Evolutionary conservation across 768 basidiomycete species (phyloP).

Genomic region (Serpula lacrymans): DNA sequence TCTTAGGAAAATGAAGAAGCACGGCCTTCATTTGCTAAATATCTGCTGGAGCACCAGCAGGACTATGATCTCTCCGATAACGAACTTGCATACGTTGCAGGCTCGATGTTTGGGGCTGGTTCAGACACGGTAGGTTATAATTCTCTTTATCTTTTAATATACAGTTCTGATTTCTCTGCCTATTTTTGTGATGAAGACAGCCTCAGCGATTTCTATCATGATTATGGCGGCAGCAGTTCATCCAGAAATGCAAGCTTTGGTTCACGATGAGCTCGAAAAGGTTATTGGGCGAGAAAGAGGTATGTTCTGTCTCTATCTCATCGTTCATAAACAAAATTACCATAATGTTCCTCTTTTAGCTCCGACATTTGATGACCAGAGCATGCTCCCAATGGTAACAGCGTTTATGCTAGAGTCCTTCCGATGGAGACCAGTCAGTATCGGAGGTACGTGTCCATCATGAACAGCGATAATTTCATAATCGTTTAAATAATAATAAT

Average conservation of each 20-base stretch:
- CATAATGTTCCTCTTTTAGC: slow-evolving; percentile 16
- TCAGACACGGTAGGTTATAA: slow-evolving; percentile 33
- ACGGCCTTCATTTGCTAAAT: slow-evolving; percentile 30
- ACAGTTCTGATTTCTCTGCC: not conserved
- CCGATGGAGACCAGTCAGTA: slow-evolving; percentile 35
- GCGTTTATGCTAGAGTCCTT: slow-evolving; percentile 35
- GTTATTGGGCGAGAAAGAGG: slow-evolving; percentile 41
- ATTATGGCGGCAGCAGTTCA: slow-evolving; percentile 53
- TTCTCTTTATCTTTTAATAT: not conserved
- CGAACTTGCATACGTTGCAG: slow-evolving; percentile 37
- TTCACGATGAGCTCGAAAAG: slow-evolving; percentile 51
- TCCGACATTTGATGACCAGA: slow-evolving; percentile 33
- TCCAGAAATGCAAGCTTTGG: slow-evolving; percentile 44
- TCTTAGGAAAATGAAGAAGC: slow-evolving; percentile 21
- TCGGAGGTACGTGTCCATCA: slow-evolving; percentile 20
- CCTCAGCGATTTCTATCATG: slow-evolving; percentile 49
- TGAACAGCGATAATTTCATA: not conserved
- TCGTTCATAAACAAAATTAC: not conserved
- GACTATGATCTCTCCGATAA: slow-evolving; percentile 28
- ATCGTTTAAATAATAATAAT: not conserved
- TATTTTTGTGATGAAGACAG: slow-evolving; percentile 18
- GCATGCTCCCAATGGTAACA: slow-evolving; percentile 29
- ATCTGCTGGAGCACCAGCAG: slow-evolving; percentile 33
- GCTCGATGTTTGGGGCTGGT: slow-evolving; percentile 42
- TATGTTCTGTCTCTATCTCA: slow-evolving; percentile 3